A percentile compares a stretch with the other conserved stretches of the same genome.
phyloP scores from a whole-genome alignment of 306 rosid genomes.

The Pterocarpus santalinus region DNA sequence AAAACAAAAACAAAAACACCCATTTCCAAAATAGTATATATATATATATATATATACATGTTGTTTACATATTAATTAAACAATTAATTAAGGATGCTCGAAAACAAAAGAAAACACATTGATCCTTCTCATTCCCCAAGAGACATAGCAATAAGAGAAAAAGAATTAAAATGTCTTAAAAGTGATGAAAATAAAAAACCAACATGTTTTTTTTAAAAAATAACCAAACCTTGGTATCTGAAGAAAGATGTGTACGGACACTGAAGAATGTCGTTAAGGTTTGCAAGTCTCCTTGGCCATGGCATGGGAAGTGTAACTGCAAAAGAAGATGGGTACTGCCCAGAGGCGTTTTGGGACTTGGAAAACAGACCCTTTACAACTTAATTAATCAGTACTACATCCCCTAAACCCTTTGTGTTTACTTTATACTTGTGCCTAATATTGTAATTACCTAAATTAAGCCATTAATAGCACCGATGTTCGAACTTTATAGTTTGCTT shows the following conservation, averaged over 20 bases:
- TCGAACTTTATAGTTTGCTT: conserved; percentile 5
- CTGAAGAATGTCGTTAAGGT: conserved; percentile 25
- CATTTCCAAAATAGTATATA: conserved; percentile 4
- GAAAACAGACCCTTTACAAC: conserved; percentile 29
- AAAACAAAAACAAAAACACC: conserved; percentile 14
- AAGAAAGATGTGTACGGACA: conserved; percentile 43
- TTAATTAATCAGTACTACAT: conserved; percentile 26
- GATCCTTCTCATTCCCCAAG: conserved; percentile 34
- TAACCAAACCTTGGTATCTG: conserved; percentile 30
- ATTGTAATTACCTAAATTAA: conserved; percentile 10
- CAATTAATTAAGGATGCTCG: background rate
- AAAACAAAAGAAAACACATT: conserved; percentile 17
- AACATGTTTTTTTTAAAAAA: conserved; percentile 32
- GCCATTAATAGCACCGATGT: background rate
- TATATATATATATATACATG: too few species aligned
- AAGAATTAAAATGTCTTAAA: conserved; percentile 30
- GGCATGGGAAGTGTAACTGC: conserved; percentile 39
- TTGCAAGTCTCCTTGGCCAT: conserved; percentile 21
- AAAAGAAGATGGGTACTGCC: conserved; percentile 36
- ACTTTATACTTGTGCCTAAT: conserved; percentile 37
- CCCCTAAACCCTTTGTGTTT: conserved; percentile 24
- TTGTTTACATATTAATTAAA: conserved; percentile 12
- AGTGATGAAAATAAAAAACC: conserved; percentile 36
- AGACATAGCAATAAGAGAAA: background rate
- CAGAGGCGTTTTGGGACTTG: conserved; percentile 47